phyloP scores from a whole-genome alignment of 495 filamentous ascomycete genomes.

The Neurospora sp. region DNA sequence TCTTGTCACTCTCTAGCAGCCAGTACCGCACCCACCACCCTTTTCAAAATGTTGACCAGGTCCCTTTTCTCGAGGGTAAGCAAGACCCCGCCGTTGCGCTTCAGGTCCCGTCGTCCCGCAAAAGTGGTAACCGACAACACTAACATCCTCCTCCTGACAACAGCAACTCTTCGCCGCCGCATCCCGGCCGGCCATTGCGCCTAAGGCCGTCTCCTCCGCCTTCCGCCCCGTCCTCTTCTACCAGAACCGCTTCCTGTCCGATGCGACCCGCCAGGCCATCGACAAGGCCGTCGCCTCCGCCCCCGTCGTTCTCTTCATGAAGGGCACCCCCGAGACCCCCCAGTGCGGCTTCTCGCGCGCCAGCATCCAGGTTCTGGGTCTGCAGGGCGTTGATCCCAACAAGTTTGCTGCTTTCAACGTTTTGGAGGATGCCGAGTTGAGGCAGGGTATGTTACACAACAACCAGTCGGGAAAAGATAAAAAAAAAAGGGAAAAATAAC shows the following conservation, averaged over 20 bases:
- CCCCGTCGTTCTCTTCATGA: constrained; percentile 97
- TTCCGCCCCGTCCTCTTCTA: constrained; percentile 22
- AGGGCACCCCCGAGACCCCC: constrained; percentile 92
- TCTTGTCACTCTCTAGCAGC: not conserved
- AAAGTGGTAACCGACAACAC: not conserved
- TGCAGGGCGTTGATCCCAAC: constrained; percentile 91
- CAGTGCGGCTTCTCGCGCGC: constrained; percentile 97
- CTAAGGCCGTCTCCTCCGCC: not conserved
- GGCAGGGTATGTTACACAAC: constrained; percentile 53
- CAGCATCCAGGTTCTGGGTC: constrained; percentile 83
- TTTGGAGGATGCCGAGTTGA: constrained; percentile 76
- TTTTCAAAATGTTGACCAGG: constrained; percentile 15
- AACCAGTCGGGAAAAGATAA: not conserved
- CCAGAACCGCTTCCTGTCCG: constrained; percentile 58
- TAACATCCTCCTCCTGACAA: not conserved
- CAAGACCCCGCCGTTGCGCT: not conserved
- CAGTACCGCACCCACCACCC: not conserved
- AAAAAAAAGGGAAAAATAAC: not conserved
- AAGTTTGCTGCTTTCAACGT: constrained; percentile 98
- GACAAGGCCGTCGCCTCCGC: constrained; percentile 75
- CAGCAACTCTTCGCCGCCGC: constrained; percentile 12
- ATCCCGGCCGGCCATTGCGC: not conserved
- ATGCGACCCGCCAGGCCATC: constrained; percentile 66
- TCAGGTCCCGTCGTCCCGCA: not conserved
- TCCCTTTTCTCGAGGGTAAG: constrained; percentile 18